Evolutionary conservation across 225 moss, liverwort and hornwort genomes (phyloP).

Genomic region (Ulota crispa): DNA sequence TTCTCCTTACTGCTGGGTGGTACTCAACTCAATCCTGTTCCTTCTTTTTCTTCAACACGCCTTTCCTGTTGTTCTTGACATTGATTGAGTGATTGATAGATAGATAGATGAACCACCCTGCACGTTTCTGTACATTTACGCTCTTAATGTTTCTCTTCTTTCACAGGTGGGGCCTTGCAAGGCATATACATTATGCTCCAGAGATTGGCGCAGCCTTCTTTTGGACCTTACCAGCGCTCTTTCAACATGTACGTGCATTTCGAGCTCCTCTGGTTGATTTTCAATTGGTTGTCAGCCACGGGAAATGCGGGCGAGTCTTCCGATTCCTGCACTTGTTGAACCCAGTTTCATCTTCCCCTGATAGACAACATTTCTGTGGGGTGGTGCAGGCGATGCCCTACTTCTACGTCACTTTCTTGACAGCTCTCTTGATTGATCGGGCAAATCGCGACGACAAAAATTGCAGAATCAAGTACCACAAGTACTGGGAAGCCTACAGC

Average conservation of each 20-base stretch:
- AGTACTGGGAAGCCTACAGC: constrained; percentile 60
- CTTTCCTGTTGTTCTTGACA: constrained; percentile 1
- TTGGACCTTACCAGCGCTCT: constrained; percentile 62
- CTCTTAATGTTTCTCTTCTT: neutral
- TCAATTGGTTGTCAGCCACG: neutral
- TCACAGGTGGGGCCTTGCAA: constrained; percentile 63
- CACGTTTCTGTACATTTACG: neutral
- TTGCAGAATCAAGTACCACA: constrained; percentile 62
- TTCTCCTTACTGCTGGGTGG: constrained; percentile 66
- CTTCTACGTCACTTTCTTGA: constrained; percentile 62
- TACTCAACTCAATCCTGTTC: constrained; percentile 10
- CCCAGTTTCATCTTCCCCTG: neutral
- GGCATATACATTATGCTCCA: constrained; percentile 67
- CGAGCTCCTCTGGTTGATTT: neutral
- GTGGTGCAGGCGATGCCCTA: constrained; percentile 60
- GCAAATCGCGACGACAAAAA: constrained; percentile 60
- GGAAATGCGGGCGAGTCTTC: neutral
- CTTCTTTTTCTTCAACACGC: neutral
- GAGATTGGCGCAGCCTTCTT: constrained; percentile 74
- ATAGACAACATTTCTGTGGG: neutral
- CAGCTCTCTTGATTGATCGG: constrained; percentile 55
- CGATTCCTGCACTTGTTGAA: neutral
- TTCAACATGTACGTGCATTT: constrained; percentile 38
- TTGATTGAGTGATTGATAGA: neutral
- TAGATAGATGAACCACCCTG: neutral